phyloP scores from a whole-genome alignment of 23 red algal species.

The Gracilaria caudata region DNA sequence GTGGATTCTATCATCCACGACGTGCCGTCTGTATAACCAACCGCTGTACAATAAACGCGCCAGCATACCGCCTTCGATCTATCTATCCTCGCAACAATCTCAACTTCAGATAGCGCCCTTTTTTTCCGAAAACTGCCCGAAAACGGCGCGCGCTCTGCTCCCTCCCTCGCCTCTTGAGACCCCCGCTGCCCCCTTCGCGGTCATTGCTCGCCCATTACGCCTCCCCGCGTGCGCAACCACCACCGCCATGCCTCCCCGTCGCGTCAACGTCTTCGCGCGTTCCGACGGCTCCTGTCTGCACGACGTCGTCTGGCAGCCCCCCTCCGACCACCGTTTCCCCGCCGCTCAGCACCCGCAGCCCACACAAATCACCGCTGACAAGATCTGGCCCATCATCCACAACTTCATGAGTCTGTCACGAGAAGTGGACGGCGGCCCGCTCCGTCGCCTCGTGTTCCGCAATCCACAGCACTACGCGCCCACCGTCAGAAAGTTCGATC shows the following conservation, averaged over 20 bases:
- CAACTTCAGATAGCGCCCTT: too few species aligned
- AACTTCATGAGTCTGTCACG: conserved; percentile 56
- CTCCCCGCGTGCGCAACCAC: not conserved
- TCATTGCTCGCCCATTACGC: not conserved
- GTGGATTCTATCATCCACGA: conserved; percentile 81
- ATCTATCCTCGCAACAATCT: too few species aligned
- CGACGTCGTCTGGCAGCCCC: conserved; percentile 23
- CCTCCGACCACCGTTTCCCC: not conserved
- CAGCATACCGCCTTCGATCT: not conserved
- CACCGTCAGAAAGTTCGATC: conserved; percentile 20
- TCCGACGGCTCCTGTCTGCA: conserved; percentile 36
- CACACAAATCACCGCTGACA: conserved; percentile 17
- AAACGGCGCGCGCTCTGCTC: too few species aligned
- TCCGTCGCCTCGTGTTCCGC: conserved; percentile 60
- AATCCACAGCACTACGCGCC: conserved; percentile 30
- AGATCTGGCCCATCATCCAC: conserved; percentile 54
- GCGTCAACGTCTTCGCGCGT: conserved; percentile 52
- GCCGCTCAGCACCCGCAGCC: not conserved
- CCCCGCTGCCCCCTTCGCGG: too few species aligned
- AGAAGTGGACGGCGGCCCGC: conserved; percentile 47
- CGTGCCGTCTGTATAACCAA: conserved; percentile 35
- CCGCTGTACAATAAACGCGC: not conserved
- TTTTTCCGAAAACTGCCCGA: too few species aligned
- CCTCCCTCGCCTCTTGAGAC: too few species aligned
- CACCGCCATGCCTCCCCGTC: conserved; percentile 8